Evolutionary conservation across 2,329 filamentous ascomycete species (phyloP), one percentile per base, ranked within the genome.

Genomic region (Exophiala aquamarina): DNA sequence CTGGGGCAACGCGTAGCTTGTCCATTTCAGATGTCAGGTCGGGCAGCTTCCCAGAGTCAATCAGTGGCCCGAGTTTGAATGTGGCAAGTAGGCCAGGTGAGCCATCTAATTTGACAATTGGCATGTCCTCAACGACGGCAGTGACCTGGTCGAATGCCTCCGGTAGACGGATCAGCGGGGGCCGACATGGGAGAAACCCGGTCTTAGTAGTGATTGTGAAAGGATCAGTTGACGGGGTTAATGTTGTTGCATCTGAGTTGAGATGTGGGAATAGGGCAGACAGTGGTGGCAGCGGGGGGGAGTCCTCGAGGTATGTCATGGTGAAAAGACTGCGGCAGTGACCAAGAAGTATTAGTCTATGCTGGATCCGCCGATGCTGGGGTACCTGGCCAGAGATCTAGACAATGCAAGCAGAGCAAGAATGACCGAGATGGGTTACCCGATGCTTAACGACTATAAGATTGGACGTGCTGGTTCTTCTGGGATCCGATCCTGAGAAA

Each of bases 11-110:
- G 28, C 67, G 58, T 20, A 87, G 85, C 67, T 82, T 81, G 61
- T 93, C 85, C 47, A 95, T 78, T 57, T 81, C 76, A 4, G 75
- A 75, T 1, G 86, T 87, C 38, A 95, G 74, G 66, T 95, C 87
- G 13, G 88, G 86, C 38, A 96, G 78, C 53, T 83, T 82, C 14
- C 56, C 55, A n/a, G 73, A 72, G 54, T 85, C 71, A 36, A 95
- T 82, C n/a, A 82, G 79, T 31, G 84, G 82, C 11, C 90, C 91
- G 11, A 96, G 81, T 61, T 79, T 77, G 64, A 81, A 85, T 10
- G 74, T 77, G 15, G 88, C 89, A 38, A 96, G 79, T 5, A 95
- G 78, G 15, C 91, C 91, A 1, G 89, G 84, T 28, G 77, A 74
- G 2, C 90, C 90, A 49, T 84, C 81, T 7, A 78, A 69, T 41